Percentiles rank a stretch among this genome's conserved stretches.
Conservation (phyloP, 805 yeast genomes). For the Huiozyma sinensis region DNA sequence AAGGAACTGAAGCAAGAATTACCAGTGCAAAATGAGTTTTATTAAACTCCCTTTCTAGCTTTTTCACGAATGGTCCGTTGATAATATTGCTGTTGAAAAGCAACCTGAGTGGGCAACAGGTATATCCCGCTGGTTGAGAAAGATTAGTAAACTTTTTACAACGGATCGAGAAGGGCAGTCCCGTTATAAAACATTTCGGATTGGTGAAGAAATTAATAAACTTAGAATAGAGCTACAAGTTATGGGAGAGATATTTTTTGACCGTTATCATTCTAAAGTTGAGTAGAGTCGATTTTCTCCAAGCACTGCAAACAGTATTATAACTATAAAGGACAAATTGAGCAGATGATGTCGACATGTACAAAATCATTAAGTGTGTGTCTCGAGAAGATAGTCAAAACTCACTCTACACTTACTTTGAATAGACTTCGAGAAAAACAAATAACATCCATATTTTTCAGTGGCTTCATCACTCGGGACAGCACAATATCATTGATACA, state of each 20-base stretch:
- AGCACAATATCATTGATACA: conserved; percentile 6
- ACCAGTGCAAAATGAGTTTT: too few relatives aligned
- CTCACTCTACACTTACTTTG: not conserved
- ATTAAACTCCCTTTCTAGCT: not conserved
- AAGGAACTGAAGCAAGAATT: not conserved
- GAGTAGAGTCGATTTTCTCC: conserved; percentile 11
- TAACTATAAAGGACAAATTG: not conserved
- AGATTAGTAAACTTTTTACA: conserved; percentile 4
- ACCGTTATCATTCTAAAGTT: conserved; percentile 9
- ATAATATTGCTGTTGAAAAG: not conserved
- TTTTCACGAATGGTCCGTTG: conserved; percentile 14
- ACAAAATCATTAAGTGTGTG: not conserved
- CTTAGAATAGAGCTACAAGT: conserved; percentile 8
- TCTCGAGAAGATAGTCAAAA: not conserved
- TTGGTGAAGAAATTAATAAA: conserved; percentile 1
- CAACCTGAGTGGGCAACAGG: not conserved
- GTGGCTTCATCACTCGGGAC: conserved; percentile 8
- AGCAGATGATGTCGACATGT: not conserved
- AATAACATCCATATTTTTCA: not conserved
- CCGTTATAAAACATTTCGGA: not conserved
- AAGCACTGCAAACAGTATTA: not conserved
- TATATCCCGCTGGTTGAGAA: conserved; percentile 6
- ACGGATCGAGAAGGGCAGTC: not conserved
- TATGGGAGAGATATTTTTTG: conserved; percentile 4
- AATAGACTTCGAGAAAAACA: not conserved